Evolutionary conservation across 1,284 basidiomycete genomes (phyloP).

Genomic region (Moesziomyces sp.): DNA sequence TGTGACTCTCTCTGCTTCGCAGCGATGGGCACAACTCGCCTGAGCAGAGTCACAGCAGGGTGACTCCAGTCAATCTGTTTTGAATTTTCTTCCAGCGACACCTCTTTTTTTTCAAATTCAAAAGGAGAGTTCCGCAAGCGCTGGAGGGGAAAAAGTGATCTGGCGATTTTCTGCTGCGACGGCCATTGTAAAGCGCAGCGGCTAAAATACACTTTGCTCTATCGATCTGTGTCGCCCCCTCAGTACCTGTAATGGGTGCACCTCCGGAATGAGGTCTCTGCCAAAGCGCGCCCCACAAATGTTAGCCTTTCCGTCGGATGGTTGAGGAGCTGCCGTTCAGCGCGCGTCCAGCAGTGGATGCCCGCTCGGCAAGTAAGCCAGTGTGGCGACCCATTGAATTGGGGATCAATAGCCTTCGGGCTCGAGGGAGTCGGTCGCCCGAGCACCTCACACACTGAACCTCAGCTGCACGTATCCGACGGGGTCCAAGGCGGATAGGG

Average conservation of each 20-base stretch:
- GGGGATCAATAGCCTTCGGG: slow-evolving; percentile 44
- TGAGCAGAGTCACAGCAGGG: not conserved
- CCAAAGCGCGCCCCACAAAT: slow-evolving; percentile 54
- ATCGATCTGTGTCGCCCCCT: fast-evolving
- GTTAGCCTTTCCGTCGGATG: slow-evolving; percentile 54
- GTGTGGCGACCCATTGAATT: slow-evolving; percentile 41
- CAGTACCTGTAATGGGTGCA: slow-evolving; percentile 51
- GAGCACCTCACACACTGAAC: slow-evolving; percentile 54
- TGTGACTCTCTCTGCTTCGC: no score
- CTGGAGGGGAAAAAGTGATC: no score
- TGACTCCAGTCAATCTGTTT: slow-evolving; percentile 6
- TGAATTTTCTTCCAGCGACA: slow-evolving; percentile 19
- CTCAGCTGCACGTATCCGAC: slow-evolving; percentile 57
- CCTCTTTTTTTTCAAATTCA: no score
- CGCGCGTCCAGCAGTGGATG: slow-evolving; percentile 51
- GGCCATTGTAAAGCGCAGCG: no score
- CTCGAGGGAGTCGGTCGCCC: slow-evolving; percentile 57
- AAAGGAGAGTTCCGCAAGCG: no score
- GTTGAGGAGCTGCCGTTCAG: slow-evolving; percentile 48
- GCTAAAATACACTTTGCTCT: no score
- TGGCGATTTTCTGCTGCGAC: no score
- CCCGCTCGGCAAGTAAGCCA: slow-evolving; percentile 52
- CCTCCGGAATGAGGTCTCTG: slow-evolving; percentile 48
- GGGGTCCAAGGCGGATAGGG: slow-evolving; percentile 51
- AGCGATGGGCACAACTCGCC: no score